phyloP scores from a whole-genome alignment of 129 eudicot genomes.

The Artemisia tridentata region DNA sequence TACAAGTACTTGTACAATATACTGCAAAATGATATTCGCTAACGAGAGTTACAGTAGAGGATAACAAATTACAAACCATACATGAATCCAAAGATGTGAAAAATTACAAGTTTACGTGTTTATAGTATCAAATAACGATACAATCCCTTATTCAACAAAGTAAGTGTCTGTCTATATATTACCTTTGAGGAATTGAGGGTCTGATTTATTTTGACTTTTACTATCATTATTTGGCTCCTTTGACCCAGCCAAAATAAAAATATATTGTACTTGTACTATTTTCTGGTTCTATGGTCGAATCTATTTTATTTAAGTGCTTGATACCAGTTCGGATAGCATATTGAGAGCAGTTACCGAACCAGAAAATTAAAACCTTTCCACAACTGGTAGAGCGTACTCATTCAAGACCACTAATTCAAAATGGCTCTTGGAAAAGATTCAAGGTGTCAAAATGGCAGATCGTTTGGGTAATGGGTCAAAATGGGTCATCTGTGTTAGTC shows the following conservation, averaged over 20 bases:
- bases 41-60: not conserved
- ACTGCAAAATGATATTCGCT: not conserved
- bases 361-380: not conserved
- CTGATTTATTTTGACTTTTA: too few species aligned
- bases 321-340: not conserved
- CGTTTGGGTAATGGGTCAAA: too few species aligned
- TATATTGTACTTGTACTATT: too few species aligned
- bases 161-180: not conserved
- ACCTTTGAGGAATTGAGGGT: not conserved
- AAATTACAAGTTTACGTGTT: not conserved
- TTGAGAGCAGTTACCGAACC: too few species aligned
- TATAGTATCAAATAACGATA: not conserved
- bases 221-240: too few species aligned
- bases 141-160: not conserved
- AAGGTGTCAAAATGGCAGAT: not conserved
- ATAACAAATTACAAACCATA: not conserved
- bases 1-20: not conserved
- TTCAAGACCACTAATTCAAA: slow-evolving; percentile 3
- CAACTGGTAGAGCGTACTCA: not conserved
- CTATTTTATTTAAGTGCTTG: not conserved
- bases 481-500: too few species aligned
- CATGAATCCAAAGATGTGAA: not conserved
- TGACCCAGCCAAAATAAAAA: too few species aligned
- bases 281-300: too few species aligned
- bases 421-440: slow-evolving; percentile 1